Evolutionary conservation across 306 rosid genomes (phyloP).

Genomic region (Cyamopsis tetragonoloba): DNA sequence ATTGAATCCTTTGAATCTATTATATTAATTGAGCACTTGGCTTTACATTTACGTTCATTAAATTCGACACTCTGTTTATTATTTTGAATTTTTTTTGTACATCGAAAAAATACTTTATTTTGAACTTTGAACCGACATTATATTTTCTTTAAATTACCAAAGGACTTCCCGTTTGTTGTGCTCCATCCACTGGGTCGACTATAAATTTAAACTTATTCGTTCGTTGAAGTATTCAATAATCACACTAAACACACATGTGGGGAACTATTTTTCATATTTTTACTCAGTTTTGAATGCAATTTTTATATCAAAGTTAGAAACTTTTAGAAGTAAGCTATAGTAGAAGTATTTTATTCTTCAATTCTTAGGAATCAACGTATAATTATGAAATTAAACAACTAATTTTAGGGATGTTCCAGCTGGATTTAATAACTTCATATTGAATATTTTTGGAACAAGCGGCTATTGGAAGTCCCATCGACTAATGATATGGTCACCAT

Average conservation of each 20-base stretch:
- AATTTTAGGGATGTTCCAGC: too few relatives aligned
- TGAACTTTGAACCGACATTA: background rate
- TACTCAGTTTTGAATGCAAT: background rate
- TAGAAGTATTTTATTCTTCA: too few relatives aligned
- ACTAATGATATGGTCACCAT: too few relatives aligned
- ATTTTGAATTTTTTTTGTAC: too few relatives aligned
- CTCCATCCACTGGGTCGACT: background rate
- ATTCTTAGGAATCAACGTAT: background rate
- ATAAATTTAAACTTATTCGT: background rate
- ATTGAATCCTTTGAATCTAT: too few relatives aligned
- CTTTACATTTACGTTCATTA: background rate
- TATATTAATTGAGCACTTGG: too few relatives aligned
- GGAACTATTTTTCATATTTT: background rate
- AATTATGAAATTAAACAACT: too few relatives aligned
- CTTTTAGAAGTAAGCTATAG: background rate
- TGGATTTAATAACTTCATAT: too few relatives aligned
- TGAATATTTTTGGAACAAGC: too few relatives aligned
- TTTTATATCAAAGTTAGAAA: background rate
- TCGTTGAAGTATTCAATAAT: constrained; percentile 10
- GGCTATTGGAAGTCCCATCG: too few relatives aligned
- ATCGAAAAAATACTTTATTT: background rate
- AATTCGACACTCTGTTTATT: background rate
- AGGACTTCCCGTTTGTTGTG: background rate
- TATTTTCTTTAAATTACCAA: background rate
- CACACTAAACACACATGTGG: background rate